Evolutionary conservation across 1,284 basidiomycete genomes (phyloP), one percentile per base, ranked within the genome.

Genomic region (Termitomyces sp.): DNA sequence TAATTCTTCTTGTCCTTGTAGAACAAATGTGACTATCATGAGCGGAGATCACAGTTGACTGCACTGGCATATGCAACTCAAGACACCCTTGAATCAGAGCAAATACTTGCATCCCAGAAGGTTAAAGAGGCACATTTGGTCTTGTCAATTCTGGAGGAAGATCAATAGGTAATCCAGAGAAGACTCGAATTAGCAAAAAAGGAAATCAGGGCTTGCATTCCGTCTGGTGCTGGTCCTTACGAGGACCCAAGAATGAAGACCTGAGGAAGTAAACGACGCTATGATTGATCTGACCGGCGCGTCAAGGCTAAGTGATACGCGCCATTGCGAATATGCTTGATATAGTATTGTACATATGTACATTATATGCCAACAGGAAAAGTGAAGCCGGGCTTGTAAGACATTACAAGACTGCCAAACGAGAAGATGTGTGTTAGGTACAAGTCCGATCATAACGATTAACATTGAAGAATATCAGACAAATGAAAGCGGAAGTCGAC

Each of bases 221-320:
- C n/a, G n/a, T n/a, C n/a, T n/a, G n/a, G 58, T 63, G 31, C 50
- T 72, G 34, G 52, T 70, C n/a, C 49, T n/a, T n/a, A 65, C 52
- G 9, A 43, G 26, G 7, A 9, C 28, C 28, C 28, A 7, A 12
- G 45, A 49, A 28, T 30, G 6, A 26, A 28, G n/a, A 8, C 9
- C 15, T 13, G 13, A 50, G 9, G 39, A 24, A 13, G 3, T 36
- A 40, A 15, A 12, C n/a, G 2, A 33, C n/a, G 8, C 30, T 17
- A 13, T 26, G 3, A 24, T 26, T 30, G 5, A 10, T 26, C 26
- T 31, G 5, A 50, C 39, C 1, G 6, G 26, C 2, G 48, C 12
- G 12, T 26, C 45, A 36, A 47, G 13, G 15, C 34, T 7, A 15
- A 15, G 12, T 10, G n/a, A 38, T 17, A 21, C 15, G 24, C 30